Base-by-base conservation (phyloP, 257 asterid species). In the Thymus mandschuricus region DNA sequence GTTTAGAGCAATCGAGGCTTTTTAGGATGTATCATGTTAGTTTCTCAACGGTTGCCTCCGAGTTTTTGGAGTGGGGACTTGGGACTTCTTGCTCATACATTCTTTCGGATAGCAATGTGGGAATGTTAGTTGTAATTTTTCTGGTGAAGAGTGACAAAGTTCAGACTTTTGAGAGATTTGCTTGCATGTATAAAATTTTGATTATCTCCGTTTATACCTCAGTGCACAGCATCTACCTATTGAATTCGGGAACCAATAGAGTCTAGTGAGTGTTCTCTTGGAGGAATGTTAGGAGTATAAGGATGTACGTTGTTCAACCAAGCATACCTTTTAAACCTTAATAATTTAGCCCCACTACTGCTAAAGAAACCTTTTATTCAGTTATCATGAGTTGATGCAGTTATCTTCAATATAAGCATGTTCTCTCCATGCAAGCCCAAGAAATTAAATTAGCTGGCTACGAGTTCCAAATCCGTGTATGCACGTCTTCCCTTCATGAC, bases 181-280 rank as follows among this genome's bases (percentile, higher is more conserved):
- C 48, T 58, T 41, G 61, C 34, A 29, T 49, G 33, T 69, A 52
- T 28, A 43, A 52, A 63, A 49, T 35, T n/a, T 55, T 21, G 21
- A 21, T 21, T 65, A 69, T 46, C n/a, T 56, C 21, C 21, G 21
- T 21, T 49, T 12, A 40, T 27, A 58, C 55, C 54, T 50, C 30
- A 11, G 8, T 72, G 69, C 43, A 27, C 30, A 55, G 45, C 10
- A 33, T 30, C 43, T 38, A 46, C 40, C 40, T 28, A 6, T 35
- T 44, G 54, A 43, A 54, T 62, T 7, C 48, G 61, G 15, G 15
- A 30, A 33, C 10, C 44, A 40, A 33, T 72, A 40, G 15, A 13
- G 48, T 59, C 45, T 12, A 33, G 51, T 10, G 72, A 54, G 40
- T 73, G 30, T 57, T 63, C 50, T 51, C 29, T 51, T 30, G 64